Evolutionary conservation across 352 stramenopile genomes (phyloP).

Genomic region (Phytophthora lateralis): DNA sequence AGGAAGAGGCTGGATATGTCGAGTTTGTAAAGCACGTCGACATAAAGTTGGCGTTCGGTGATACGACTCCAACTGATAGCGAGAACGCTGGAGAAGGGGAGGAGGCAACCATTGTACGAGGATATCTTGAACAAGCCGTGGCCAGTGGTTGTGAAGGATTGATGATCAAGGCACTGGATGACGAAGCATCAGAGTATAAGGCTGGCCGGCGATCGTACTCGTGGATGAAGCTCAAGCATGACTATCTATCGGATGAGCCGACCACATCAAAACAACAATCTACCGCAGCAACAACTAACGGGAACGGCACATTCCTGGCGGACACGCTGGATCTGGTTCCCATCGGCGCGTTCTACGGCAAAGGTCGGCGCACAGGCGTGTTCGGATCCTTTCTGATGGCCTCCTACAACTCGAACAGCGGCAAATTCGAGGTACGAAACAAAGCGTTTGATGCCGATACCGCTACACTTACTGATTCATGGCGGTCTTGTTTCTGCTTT

Average conservation of each 20-base stretch:
- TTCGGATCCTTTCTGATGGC: conserved; percentile 99
- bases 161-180: conserved; percentile 77
- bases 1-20: conserved; percentile 45
- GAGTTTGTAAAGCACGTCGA: conserved; percentile 73
- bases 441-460: background rate
- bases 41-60: conserved; percentile 32
- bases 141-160: conserved; percentile 74
- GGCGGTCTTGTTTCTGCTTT: conserved; percentile 4
- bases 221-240: conserved; percentile 89
- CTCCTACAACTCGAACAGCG: conserved; percentile 93
- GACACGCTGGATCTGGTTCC: conserved; percentile 98
- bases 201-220: conserved; percentile 73
- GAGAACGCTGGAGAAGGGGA: conserved; percentile 5
- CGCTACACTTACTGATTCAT: conserved; percentile 6
- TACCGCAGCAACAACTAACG: conserved; percentile 4
- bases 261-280: conserved; percentile 8
- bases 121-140: conserved; percentile 58
- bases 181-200: conserved; percentile 58
- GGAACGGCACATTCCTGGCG: conserved; percentile 66
- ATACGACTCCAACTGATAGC: background rate
- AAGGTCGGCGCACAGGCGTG: conserved; percentile 93
- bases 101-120: conserved; percentile 24
- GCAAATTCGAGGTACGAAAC: conserved; percentile 92
- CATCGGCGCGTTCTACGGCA: conserved; percentile 97
- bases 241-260: conserved; percentile 59